Evolutionary conservation across 2,329 filamentous ascomycete genomes (phyloP).

Genomic region (Calonectria honghensis): DNA sequence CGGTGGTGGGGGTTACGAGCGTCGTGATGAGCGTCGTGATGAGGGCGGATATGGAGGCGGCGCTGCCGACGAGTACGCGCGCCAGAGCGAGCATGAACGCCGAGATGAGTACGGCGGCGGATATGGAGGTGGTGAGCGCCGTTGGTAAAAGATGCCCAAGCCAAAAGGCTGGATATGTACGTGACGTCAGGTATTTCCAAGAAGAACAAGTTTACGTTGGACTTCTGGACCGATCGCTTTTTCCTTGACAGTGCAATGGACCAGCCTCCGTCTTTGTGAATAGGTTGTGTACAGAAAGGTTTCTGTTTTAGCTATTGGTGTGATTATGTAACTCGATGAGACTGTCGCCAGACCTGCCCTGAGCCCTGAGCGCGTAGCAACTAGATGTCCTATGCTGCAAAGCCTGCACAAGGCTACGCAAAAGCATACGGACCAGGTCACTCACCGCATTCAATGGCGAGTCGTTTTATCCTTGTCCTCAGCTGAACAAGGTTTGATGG

Average conservation of each 20-base stretch:
- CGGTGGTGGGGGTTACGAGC: conserved; percentile 45
- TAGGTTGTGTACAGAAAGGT: background rate
- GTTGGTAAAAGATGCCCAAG: conserved; percentile 45
- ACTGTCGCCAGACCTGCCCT: background rate
- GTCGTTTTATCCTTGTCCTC: conserved; percentile 11
- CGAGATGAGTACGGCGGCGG: conserved; percentile 43
- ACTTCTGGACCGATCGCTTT: background rate
- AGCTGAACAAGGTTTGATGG: conserved; percentile 6
- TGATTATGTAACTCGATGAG: background rate
- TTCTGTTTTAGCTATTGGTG: background rate
- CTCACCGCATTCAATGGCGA: background rate
- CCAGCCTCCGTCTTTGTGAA: too few species aligned
- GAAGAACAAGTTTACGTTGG: background rate
- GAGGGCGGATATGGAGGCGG: conserved; percentile 55
- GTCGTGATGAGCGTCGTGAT: conserved; percentile 55
- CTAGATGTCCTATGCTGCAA: background rate
- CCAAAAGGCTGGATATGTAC: background rate
- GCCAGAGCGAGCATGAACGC: conserved; percentile 45
- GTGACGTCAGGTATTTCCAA: background rate
- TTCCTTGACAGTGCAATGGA: background rate
- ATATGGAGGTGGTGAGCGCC: conserved; percentile 50
- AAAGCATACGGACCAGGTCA: background rate
- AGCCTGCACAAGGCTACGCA: background rate
- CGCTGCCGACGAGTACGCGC: conserved; percentile 50
- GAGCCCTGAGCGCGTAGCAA: background rate